Evolutionary conservation across 352 stramenopile species (phyloP).

Genomic region (Pythium guiyangense): DNA sequence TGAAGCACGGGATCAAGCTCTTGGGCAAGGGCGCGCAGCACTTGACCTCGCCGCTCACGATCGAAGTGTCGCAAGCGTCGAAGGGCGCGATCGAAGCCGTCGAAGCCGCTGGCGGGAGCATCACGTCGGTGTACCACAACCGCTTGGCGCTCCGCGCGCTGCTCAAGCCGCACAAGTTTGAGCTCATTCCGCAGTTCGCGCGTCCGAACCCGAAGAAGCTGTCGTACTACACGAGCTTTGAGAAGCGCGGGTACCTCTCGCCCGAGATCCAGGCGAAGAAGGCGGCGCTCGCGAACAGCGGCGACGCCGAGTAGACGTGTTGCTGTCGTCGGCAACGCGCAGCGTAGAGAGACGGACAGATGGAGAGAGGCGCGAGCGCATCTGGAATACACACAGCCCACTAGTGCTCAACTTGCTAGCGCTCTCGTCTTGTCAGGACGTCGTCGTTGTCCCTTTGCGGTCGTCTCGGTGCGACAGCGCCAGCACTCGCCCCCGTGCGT

Average conservation of each 20-base stretch:
- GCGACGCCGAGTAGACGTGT: slow-evolving; percentile 46
- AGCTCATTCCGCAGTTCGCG: slow-evolving; percentile 89
- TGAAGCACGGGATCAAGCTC: slow-evolving; percentile 97
- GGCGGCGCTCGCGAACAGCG: slow-evolving; percentile 37
- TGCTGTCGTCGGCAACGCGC: no score
- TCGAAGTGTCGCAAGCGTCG: slow-evolving; percentile 95
- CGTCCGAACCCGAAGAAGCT: slow-evolving; percentile 95
- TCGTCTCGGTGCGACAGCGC: no score
- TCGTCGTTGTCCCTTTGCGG: no score
- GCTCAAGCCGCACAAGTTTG: slow-evolving; percentile 96
- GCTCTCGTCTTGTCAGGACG: no score
- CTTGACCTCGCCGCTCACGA: slow-evolving; percentile 87
- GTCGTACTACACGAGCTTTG: slow-evolving; percentile 96
- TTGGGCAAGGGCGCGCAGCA: slow-evolving; percentile 84
- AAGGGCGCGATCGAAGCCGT: slow-evolving; percentile 93
- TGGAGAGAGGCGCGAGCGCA: no score
- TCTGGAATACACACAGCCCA: no score
- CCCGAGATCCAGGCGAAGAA: slow-evolving; percentile 94
- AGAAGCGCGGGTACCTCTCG: slow-evolving; percentile 96
- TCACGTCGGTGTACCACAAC: slow-evolving; percentile 98
- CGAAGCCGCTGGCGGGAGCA: slow-evolving; percentile 92
- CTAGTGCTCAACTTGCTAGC: no score
- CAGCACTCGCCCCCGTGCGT: no score
- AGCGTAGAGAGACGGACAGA: no score
- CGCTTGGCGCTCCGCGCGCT: slow-evolving; percentile 91